Percentiles rank a stretch among this genome's conserved stretches.
phyloP scores from a whole-genome alignment of 2,329 filamentous ascomycete genomes.

The Keithomyces neogunnii region DNA sequence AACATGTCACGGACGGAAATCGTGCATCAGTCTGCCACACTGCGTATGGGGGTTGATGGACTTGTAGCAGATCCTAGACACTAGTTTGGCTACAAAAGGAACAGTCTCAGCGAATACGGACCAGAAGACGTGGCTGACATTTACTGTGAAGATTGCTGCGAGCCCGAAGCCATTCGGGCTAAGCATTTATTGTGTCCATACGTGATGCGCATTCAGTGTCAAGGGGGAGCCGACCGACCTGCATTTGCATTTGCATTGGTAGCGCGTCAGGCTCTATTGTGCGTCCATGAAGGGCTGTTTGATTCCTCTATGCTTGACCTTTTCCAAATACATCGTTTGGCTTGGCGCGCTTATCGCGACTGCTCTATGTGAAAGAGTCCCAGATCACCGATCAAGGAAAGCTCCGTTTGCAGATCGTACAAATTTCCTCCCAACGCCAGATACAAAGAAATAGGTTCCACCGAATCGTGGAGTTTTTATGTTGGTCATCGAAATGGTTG shows the following conservation, averaged over 20 bases:
- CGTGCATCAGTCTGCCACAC: too few relatives aligned
- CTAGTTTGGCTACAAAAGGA: too few relatives aligned
- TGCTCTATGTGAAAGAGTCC: neutral
- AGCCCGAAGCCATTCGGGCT: too few relatives aligned
- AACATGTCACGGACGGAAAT: too few relatives aligned
- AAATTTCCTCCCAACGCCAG: neutral
- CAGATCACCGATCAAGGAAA: neutral
- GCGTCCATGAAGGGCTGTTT: neutral
- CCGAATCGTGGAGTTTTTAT: neutral
- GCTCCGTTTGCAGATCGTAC: neutral
- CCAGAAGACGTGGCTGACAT: too few relatives aligned
- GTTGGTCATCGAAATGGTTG: neutral
- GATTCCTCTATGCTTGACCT: neutral
- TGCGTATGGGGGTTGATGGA: too few relatives aligned
- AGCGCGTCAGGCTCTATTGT: neutral
- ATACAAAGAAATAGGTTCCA: neutral
- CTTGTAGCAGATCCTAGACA: too few relatives aligned
- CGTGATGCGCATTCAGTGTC: too few relatives aligned
- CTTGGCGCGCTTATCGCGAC: neutral
- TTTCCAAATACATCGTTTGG: neutral
- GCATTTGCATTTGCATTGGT: neutral
- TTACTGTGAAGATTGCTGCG: too few relatives aligned
- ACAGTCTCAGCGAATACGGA: too few relatives aligned
- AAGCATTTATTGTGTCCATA: too few relatives aligned
- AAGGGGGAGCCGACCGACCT: neutral